phyloP scores from a whole-genome alignment of 176 grass and related monocot genomes.

The Carex myosuroides region DNA sequence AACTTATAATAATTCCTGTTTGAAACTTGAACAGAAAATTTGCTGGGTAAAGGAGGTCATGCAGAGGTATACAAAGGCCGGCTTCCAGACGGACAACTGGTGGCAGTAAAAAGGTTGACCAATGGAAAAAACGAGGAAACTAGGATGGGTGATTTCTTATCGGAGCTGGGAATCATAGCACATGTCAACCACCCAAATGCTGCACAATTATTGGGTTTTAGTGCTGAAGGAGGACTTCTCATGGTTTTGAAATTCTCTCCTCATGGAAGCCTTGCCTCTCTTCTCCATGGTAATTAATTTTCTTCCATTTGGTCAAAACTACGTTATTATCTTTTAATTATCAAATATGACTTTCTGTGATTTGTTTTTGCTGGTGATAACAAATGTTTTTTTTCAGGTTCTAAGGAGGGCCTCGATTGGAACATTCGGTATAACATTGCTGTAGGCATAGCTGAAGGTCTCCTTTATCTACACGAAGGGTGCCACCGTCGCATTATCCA shows the following conservation, averaged over 20 bases:
- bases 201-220: slow-evolving; percentile 94
- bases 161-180: slow-evolving; percentile 99
- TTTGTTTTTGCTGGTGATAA: slow-evolving; percentile 15
- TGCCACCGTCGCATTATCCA: slow-evolving; percentile 97
- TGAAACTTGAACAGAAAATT: slow-evolving; percentile 49
- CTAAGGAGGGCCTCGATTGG: slow-evolving; percentile 61
- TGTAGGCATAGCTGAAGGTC: slow-evolving; percentile 78
- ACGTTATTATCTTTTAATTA: neutral
- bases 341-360: neutral
- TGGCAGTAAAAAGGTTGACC: slow-evolving; percentile 87
- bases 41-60: slow-evolving; percentile 92
- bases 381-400: slow-evolving; percentile 55
- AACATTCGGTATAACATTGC: slow-evolving; percentile 77
- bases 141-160: slow-evolving; percentile 75
- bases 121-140: slow-evolving; percentile 80
- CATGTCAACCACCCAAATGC: slow-evolving; percentile 95
- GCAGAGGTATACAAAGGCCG: slow-evolving; percentile 86
- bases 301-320: neutral
- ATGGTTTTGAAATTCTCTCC: slow-evolving; percentile 87
- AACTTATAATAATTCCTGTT: neutral
- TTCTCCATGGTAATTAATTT: slow-evolving; percentile 78
- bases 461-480: slow-evolving; percentile 84
- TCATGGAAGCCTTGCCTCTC: slow-evolving; percentile 89
- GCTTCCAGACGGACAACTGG: slow-evolving; percentile 64
- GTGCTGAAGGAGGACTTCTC: slow-evolving; percentile 75